These are phyloP conservation scores for Globisporangium cederbergense DNA, from an alignment of 352 stramenopile genomes.

Conservation along the genomic window DNA sequence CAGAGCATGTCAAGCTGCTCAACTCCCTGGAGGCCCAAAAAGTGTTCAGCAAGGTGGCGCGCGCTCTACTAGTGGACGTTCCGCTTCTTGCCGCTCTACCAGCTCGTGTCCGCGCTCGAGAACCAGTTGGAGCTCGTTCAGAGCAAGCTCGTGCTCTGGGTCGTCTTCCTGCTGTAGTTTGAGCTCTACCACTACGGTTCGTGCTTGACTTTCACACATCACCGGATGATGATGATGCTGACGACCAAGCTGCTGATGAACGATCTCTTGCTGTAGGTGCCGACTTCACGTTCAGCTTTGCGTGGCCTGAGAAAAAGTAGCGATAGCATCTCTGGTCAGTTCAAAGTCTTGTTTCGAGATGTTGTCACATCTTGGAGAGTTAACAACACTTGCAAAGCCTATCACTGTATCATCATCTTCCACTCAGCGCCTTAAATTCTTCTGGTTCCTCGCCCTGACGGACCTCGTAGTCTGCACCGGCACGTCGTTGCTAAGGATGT, in stretches of 20 bases:
- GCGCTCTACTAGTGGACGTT: conserved; percentile 3
- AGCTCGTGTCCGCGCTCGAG: conserved; percentile 10
- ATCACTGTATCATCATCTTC: background rate
- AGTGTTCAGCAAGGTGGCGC: background rate
- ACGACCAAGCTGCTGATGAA: background rate
- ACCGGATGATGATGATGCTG: no score
- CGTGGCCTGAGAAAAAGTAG: background rate
- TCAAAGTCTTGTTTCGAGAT: no score
- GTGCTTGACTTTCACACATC: background rate
- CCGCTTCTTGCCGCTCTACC: conserved; percentile 6
- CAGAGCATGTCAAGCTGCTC: background rate
- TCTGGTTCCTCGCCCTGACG: background rate
- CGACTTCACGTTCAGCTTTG: background rate
- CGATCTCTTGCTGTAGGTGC: background rate
- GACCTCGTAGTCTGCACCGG: background rate
- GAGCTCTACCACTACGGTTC: conserved; percentile 6
- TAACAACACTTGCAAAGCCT: no score
- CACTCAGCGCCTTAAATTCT: background rate
- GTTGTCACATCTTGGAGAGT: no score
- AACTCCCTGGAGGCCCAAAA: background rate
- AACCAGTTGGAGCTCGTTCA: conserved; percentile 6
- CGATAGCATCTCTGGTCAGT: background rate
- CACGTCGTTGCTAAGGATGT: conserved; percentile 1
- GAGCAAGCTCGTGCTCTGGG: conserved; percentile 10
- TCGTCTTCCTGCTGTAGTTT: conserved; percentile 1